phyloP scores from a whole-genome alignment of 257 asterid genomes.

The Knoxia roxburghii region DNA sequence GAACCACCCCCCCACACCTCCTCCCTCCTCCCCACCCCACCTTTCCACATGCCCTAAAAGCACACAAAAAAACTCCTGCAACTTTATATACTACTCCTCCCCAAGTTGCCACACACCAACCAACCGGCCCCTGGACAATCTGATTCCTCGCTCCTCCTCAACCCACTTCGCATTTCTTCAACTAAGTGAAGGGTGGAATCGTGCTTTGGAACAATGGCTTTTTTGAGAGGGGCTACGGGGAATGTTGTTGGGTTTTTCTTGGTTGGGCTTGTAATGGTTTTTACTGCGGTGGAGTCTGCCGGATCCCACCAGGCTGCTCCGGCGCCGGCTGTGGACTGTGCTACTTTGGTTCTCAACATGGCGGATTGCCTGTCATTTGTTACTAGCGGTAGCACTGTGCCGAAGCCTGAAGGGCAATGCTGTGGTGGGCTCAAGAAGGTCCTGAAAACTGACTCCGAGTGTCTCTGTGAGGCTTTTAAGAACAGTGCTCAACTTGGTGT shows the following conservation, averaged over 20 bases:
- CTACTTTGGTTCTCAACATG: constrained; percentile 51
- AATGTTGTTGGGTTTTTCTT: neutral
- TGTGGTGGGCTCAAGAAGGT: constrained; percentile 76
- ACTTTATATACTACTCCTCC: neutral
- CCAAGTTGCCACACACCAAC: neutral
- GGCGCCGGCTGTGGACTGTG: constrained; percentile 73
- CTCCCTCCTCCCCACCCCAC: neutral
- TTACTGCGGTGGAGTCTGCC: constrained; percentile 28
- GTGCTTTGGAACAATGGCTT: neutral
- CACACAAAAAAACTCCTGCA: neutral
- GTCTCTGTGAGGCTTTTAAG: constrained; percentile 71
- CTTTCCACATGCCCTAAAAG: neutral
- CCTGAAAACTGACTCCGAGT: constrained; percentile 61
- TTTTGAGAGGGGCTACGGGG: neutral
- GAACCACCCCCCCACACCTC: neutral
- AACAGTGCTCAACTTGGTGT: constrained; percentile 85
- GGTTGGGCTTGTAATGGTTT: neutral
- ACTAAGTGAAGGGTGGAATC: no score
- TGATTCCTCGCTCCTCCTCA: no score
- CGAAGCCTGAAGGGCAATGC: constrained; percentile 61
- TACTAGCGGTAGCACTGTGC: constrained; percentile 49
- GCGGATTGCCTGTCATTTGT: constrained; percentile 77
- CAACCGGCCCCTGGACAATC: no score
- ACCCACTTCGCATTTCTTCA: neutral
- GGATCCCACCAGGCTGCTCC: constrained; percentile 49